Conservation (phyloP, 2,329 filamentous ascomycete genomes). For the Talaromyces verruculosus region DNA sequence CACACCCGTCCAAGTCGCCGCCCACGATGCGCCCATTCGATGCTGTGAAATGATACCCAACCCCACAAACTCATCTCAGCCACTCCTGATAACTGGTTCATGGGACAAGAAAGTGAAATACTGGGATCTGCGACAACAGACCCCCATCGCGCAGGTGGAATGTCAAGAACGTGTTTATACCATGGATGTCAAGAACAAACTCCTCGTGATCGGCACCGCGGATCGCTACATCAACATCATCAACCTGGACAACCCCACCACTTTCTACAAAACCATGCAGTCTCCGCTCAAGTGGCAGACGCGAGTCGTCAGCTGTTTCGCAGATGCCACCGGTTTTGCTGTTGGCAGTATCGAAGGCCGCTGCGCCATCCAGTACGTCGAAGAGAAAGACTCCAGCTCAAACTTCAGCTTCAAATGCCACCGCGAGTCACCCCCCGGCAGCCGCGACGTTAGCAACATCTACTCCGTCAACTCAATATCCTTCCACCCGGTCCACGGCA, state of each 20-base stretch:
- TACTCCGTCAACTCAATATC: constrained; percentile 96
- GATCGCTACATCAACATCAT: constrained; percentile 96
- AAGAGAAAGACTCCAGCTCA: constrained; percentile 85
- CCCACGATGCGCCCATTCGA: constrained; percentile 80
- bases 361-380: constrained; percentile 96
- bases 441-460: constrained; percentile 75
- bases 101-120: constrained; percentile 60
- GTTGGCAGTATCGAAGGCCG: constrained; percentile 95
- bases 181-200: constrained; percentile 84
- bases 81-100: constrained; percentile 83
- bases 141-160: constrained; percentile 47
- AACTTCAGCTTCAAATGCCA: constrained; percentile 99
- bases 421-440: constrained; percentile 68
- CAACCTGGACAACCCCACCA: constrained; percentile 81
- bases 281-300: constrained; percentile 99
- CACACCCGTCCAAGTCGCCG: constrained; percentile 67
- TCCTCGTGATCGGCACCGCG: constrained; percentile 88
- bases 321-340: constrained; percentile 86
- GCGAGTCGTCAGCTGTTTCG: constrained; percentile 89
- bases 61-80: constrained; percentile 47
- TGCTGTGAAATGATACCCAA: constrained; percentile 76
- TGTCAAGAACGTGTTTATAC: constrained; percentile 67
- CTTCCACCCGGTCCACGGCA: constrained; percentile 94
- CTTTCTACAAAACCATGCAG: constrained; percentile 94
- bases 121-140: constrained; percentile 56